These are phyloP conservation scores for Ceratocystis harringtonii DNA, from an alignment of 2,329 filamentous ascomycete species.

Conservation along the genomic window DNA sequence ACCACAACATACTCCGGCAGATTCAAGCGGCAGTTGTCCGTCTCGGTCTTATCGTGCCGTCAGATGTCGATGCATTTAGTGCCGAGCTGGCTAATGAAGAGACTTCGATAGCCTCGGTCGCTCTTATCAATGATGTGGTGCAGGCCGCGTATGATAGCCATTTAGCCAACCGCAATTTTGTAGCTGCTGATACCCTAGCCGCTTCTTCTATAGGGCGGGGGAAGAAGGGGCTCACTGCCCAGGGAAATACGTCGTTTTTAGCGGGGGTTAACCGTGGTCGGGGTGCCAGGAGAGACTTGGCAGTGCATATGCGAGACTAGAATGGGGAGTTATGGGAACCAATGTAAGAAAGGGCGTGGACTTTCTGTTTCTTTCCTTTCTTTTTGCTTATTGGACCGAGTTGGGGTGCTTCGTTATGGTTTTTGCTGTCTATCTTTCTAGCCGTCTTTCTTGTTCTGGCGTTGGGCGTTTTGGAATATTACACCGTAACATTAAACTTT, in stretches of 20 bases:
- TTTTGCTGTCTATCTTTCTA: neutral
- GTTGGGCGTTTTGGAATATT: neutral
- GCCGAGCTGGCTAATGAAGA: conserved; percentile 60
- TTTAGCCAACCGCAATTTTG: conserved; percentile 61
- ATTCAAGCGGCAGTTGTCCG: conserved; percentile 76
- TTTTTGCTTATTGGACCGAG: neutral
- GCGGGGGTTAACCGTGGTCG: too few relatives aligned
- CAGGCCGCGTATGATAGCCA: conserved; percentile 55
- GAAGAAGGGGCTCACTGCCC: too few relatives aligned
- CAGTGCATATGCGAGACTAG: too few relatives aligned
- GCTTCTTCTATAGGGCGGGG: neutral
- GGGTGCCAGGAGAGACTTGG: too few relatives aligned
- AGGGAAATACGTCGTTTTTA: too few relatives aligned
- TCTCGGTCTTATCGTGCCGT: conserved; percentile 64
- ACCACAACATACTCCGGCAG: conserved; percentile 67
- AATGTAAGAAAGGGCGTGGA: too few relatives aligned
- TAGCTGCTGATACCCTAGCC: conserved; percentile 35
- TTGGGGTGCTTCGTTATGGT: neutral
- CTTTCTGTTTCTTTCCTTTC: neutral
- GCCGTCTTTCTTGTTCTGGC: neutral
- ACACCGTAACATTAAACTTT: neutral
- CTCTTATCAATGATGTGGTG: conserved; percentile 60
- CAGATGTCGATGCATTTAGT: conserved; percentile 48
- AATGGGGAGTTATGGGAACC: too few relatives aligned
- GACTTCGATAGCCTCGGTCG: conserved; percentile 70